Evolutionary conservation across 176 grass and related monocot species (phyloP).

Genomic region (Bolboschoenus planiculmis): DNA sequence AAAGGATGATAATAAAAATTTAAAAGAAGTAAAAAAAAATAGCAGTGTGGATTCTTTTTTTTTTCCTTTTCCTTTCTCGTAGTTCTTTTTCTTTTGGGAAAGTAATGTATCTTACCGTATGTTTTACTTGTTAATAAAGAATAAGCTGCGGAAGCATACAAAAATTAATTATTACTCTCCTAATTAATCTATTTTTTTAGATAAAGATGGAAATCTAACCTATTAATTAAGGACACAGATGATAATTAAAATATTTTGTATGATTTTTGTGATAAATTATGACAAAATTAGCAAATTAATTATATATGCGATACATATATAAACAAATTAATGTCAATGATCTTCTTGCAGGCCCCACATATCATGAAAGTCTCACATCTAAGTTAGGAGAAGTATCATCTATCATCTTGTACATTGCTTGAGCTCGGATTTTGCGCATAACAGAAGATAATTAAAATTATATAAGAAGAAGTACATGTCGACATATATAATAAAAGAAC

Average conservation of each 20-base stretch:
- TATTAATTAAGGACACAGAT: too few species aligned
- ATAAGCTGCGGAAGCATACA: background rate
- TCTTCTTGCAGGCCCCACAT: background rate
- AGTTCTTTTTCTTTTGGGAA: background rate
- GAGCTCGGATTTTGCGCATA: background rate
- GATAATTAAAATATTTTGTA: too few species aligned
- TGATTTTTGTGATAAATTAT: too few species aligned
- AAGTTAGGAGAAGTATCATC: conserved; percentile 7
- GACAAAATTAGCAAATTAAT: background rate
- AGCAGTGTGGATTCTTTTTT: background rate
- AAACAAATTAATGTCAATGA: background rate
- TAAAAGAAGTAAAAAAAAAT: background rate
- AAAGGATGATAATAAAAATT: conserved; percentile 9
- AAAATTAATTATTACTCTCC: background rate
- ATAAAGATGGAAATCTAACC: too few species aligned
- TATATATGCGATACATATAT: background rate
- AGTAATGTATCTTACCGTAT: conserved; percentile 12
- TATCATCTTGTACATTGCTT: conserved; percentile 12
- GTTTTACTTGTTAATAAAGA: conserved; percentile 3
- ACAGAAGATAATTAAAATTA: background rate
- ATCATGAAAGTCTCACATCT: background rate
- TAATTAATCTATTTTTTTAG: too few species aligned
- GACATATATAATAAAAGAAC: background rate
- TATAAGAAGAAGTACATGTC: too few species aligned
- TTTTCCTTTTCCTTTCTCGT: background rate